phyloP scores from a whole-genome alignment of 2,329 filamentous ascomycete genomes.

The Verticillium albo-atrum region DNA sequence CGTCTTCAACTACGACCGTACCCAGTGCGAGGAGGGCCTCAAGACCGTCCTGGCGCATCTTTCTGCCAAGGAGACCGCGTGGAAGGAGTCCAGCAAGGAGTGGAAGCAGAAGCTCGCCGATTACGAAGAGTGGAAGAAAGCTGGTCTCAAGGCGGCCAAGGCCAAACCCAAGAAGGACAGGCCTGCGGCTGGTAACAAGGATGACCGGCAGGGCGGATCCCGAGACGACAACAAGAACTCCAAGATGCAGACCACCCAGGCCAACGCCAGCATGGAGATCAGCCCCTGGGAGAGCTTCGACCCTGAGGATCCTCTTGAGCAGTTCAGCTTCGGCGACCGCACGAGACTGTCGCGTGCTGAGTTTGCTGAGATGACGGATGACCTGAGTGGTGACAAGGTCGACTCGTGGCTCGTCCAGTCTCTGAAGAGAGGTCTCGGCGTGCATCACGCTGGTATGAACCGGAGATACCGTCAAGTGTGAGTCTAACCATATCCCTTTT shows the following conservation, averaged over 20 bases:
- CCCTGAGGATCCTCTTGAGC: slow-evolving; percentile 56
- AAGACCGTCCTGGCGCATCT: slow-evolving; percentile 47
- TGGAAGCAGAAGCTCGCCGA: slow-evolving; percentile 58
- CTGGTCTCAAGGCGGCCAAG: slow-evolving; percentile 30
- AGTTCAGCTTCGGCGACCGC: slow-evolving; percentile 63
- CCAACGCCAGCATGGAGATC: slow-evolving; percentile 49
- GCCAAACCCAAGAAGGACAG: slow-evolving; percentile 20
- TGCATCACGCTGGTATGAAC: slow-evolving; percentile 80
- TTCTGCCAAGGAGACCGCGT: slow-evolving; percentile 41
- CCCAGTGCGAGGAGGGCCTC: slow-evolving; percentile 57
- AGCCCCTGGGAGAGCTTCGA: slow-evolving; percentile 63
- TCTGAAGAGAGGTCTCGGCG: slow-evolving; percentile 64
- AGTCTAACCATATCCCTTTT: slow-evolving; percentile 15
- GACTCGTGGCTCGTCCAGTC: slow-evolving; percentile 51
- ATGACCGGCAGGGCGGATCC: slow-evolving; percentile 21
- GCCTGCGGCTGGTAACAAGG: background rate
- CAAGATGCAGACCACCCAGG: slow-evolving; percentile 53
- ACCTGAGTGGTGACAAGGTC: slow-evolving; percentile 47
- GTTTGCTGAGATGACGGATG: slow-evolving; percentile 47
- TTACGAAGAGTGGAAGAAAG: slow-evolving; percentile 54
- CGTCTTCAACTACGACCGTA: slow-evolving; percentile 72
- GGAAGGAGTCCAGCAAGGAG: slow-evolving; percentile 36
- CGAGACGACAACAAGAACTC: slow-evolving; percentile 25
- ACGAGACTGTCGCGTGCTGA: slow-evolving; percentile 56
- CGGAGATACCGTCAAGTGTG: slow-evolving; percentile 66